Evolutionary conservation across 148 eudicot species (phyloP).

Genomic region (Rhododendron mucronatum): DNA sequence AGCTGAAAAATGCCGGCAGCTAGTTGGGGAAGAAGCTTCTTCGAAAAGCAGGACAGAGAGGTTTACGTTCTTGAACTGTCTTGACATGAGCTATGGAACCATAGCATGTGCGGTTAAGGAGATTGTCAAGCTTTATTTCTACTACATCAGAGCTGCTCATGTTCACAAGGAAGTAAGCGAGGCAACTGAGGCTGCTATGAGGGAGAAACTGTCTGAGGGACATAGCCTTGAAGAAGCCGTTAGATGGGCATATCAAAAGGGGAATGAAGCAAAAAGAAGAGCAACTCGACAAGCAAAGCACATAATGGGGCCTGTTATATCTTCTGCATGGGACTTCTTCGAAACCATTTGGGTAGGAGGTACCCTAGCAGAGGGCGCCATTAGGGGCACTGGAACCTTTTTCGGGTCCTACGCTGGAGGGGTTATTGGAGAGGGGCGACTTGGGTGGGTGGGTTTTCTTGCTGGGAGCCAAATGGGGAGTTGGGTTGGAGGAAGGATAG

Average conservation of each 20-base stretch:
- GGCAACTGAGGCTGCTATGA: constrained; percentile 30
- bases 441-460: constrained; percentile 43
- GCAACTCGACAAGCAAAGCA: constrained; percentile 36
- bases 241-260: constrained; percentile 23
- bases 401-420: constrained; percentile 41
- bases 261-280: constrained; percentile 33
- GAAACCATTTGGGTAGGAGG: constrained; percentile 45
- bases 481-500: constrained; percentile 49
- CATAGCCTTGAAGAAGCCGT: constrained; percentile 26
- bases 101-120: constrained; percentile 43
- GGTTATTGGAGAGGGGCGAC: constrained; percentile 29
- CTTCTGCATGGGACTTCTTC: constrained; percentile 53
- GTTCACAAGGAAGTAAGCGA: constrained; percentile 29
- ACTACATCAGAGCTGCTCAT: constrained; percentile 37
- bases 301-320: constrained; percentile 37
- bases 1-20: constrained; percentile 43
- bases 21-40: constrained; percentile 37
- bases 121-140: constrained; percentile 32
- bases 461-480: constrained; percentile 53
- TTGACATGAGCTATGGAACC: constrained; percentile 46
- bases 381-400: constrained; percentile 44
- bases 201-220: constrained; percentile 34
- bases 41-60: constrained; percentile 35
- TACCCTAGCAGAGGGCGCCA: constrained; percentile 31
- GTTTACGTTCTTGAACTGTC: constrained; percentile 40